Base-by-base conservation (phyloP, 176 grass and related monocot genomes). In the Typha latifolia region DNA sequence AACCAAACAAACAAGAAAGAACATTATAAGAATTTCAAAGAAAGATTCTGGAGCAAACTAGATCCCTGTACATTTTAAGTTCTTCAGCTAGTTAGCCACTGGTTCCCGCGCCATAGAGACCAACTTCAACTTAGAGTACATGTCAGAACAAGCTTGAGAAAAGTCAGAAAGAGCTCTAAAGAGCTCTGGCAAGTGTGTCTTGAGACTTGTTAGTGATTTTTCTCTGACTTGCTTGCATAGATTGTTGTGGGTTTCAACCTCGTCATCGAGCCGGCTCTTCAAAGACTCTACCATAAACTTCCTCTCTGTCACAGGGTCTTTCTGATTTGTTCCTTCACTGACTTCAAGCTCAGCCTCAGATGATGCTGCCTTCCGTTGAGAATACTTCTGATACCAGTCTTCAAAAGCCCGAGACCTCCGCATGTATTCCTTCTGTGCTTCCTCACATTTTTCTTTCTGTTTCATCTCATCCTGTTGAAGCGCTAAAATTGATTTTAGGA, bases 391-490 rank as follows among this genome's bases (percentile, higher is more conserved):
- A 59, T 74, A 79, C 95, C 95, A 99, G n/a, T 99, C 89, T 66
- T 99, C 86, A 26, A 99, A 99, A 47, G 89, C 86, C 47, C 81
- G 81, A 34, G 71, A 67, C 74, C 87, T 99, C 20, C 83, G 69
- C 12, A 51, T 14, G 5, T 90, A 93, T 61, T 93, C 95, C 80
- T 77, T 90, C 15, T 32, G 69, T 9, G 62, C 76, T 67, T 93
- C 84, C 32, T 82, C 64, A 9, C 80, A 87, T 1, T 19, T 83
- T 32, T 93, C 95, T 59, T 93, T 94, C 74, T 94, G 89, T 73
- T 90, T 99, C 70, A 99, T 70, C 79, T 99, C 95, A 3, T 99
- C 95, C 12, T 90, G 85, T 81, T 99, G 95, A 63, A 99, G 79
- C 16, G 69, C 23, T 59, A 70, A 61, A 76, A 99, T 99, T 14